Evolutionary conservation across 2,329 filamentous ascomycete species (phyloP).

Genomic region (Sordariomycetes sp.): DNA sequence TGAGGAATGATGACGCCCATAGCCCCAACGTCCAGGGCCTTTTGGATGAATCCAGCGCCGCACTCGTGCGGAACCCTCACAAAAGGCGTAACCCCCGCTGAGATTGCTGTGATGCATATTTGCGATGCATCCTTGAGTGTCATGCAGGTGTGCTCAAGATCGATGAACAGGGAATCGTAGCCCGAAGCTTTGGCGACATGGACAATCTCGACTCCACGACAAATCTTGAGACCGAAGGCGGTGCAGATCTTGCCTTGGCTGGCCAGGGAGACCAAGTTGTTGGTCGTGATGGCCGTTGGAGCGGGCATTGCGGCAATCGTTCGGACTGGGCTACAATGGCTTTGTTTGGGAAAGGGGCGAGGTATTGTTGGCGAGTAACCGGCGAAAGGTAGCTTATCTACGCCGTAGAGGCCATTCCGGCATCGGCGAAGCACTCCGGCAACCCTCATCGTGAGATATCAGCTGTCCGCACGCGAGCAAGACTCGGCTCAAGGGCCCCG

Average conservation of each 20-base stretch:
- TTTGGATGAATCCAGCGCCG: conserved; percentile 9
- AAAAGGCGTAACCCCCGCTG: conserved; percentile 12
- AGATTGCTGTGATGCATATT: conserved; percentile 13
- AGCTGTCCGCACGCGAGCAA: no score
- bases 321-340: background rate
- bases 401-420: no score
- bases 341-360: background rate
- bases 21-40: conserved; percentile 8
- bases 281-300: conserved; percentile 2
- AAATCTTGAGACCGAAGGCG: conserved; percentile 13
- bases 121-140: conserved; percentile 15
- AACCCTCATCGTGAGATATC: no score
- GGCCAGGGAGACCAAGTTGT: conserved; percentile 5
- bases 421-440: no score
- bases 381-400: no score
- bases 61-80: conserved; percentile 9
- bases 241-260: conserved; percentile 5
- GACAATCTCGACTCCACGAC: conserved; percentile 14
- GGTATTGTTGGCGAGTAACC: no score
- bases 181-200: conserved; percentile 18
- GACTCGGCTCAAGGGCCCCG: no score
- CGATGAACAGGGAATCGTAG: conserved; percentile 24
- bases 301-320: no score
- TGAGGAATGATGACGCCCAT: conserved; percentile 11
- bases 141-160: conserved; percentile 22